phyloP scores from a whole-genome alignment of 2,329 filamentous ascomycete genomes.

The Fusarium annulatum region DNA sequence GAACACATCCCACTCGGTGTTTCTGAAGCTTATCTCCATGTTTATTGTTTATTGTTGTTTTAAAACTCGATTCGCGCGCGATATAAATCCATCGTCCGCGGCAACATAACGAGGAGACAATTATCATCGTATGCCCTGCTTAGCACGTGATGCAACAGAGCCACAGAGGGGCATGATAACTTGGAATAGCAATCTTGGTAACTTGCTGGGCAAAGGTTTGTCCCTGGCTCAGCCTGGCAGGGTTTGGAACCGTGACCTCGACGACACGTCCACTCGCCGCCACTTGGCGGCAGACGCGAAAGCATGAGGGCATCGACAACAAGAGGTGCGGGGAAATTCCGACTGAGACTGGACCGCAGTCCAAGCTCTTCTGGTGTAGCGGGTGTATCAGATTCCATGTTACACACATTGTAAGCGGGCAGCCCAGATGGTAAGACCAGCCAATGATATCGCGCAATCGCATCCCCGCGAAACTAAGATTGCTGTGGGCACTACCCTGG shows the following conservation, averaged over 20 bases:
- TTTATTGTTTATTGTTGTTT: slow-evolving; percentile 37
- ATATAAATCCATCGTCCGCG: slow-evolving; percentile 23
- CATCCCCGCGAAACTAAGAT: slow-evolving; percentile 32
- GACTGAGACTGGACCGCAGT: slow-evolving; percentile 11
- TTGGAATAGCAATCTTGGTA: background rate
- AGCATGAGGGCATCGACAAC: slow-evolving; percentile 14
- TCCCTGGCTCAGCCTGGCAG: background rate
- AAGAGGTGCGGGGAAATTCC: slow-evolving; percentile 34
- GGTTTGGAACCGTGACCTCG: background rate
- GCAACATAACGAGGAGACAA: slow-evolving; percentile 27
- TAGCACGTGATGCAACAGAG: slow-evolving; percentile 22
- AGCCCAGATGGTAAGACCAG: background rate
- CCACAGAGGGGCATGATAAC: slow-evolving; percentile 19
- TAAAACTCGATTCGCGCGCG: slow-evolving; percentile 9
- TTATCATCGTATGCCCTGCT: slow-evolving; percentile 7
- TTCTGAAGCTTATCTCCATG: slow-evolving; percentile 27
- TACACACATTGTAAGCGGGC: slow-evolving; percentile 10
- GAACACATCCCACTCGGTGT: slow-evolving; percentile 26
- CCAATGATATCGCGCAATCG: slow-evolving; percentile 30
- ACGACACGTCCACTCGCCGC: background rate
- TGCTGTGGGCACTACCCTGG: slow-evolving; percentile 29
- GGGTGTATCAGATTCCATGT: slow-evolving; percentile 14
- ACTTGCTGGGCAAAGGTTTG: background rate
- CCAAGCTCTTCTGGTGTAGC: slow-evolving; percentile 7
- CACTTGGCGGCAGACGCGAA: background rate